Percentiles rank a stretch among this genome's conserved stretches.
Conservation (phyloP, 2,329 filamentous ascomycete species). For the Aspergillus tamarii region DNA sequence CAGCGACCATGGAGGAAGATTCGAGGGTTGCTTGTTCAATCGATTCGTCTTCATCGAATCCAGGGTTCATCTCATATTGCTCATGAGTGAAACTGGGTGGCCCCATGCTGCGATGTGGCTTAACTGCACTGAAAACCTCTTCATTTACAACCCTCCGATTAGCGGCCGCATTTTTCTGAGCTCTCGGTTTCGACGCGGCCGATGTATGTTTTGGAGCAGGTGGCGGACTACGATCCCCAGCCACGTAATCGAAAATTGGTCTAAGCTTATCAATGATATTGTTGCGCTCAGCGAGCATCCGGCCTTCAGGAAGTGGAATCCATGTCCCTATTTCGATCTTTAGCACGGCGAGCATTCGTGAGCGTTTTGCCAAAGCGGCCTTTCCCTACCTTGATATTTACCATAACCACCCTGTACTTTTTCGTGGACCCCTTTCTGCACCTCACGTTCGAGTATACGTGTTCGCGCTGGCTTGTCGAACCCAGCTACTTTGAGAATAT, state of each 20-base stretch:
- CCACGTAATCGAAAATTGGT: constrained; percentile 85
- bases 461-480: constrained; percentile 97
- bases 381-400: constrained; percentile 82
- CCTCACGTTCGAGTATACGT: constrained; percentile 91
- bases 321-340: constrained; percentile 72
- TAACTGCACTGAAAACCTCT: constrained; percentile 37
- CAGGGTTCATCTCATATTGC: constrained; percentile 66
- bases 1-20: constrained; percentile 81
- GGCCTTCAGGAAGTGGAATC: constrained; percentile 85
- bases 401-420: constrained; percentile 98
- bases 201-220: constrained; percentile 88
- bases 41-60: constrained; percentile 75
- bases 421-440: constrained; percentile 94
- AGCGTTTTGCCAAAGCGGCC: neutral
- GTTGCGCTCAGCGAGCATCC: constrained; percentile 82
- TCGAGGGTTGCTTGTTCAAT: constrained; percentile 81
- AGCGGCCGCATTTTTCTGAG: constrained; percentile 68
- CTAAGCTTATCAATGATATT: constrained; percentile 80
- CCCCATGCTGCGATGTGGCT: constrained; percentile 38
- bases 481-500: constrained; percentile 94
- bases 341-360: neutral
- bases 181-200: constrained; percentile 75
- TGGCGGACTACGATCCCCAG: constrained; percentile 84
- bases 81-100: constrained; percentile 56
- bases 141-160: constrained; percentile 54